Evolutionary conservation across 305 asterid species (phyloP), one percentile per base, ranked within the genome.

Genomic region (Plantago rigida): DNA sequence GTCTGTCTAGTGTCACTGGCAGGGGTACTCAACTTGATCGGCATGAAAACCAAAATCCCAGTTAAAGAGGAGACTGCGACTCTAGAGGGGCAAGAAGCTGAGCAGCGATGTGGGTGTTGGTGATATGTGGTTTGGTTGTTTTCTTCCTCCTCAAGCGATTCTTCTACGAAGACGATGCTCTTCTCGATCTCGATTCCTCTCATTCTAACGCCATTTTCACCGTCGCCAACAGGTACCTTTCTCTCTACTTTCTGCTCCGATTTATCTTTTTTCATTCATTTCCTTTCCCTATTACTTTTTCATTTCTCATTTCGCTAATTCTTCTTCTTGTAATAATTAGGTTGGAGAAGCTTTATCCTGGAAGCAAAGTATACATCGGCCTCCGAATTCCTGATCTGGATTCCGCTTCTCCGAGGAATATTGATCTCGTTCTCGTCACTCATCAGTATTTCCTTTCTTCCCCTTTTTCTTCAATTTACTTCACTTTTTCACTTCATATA

Each of bases 321-420:
- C 47, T 49, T 44, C 47, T 49, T 41, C 3, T 45, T 22, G 26
- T n/a, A 47, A 29, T 29, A n/a, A 22, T 1, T 54, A 86, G 95
- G 70, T 79, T 89, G 65, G 82, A 82, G 75, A 81, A 78, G 81
- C 84, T 89, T 29, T 79, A 75, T 67, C 69, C 62, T 39, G 95
- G 84, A 39, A 78, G 88, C 69, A 87, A 71, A 64, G 89, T 74
- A 11, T 80, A 78, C 61, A 77, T 81, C 1, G 97, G 94, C 46
- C 95, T 89, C 56, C 89, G 69, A 73, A 84, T 89, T 67, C 97
- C 97, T 4, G 95, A 89, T 65, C 73, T 73, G 11, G 94, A 80
- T 76, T 78, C 95, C 9, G 93, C 82, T 67, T 71, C 90, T 71
- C 84, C 83, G 26, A 79, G 73, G 77, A 80, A 77, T 66, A 79